Evolutionary conservation across 2,329 filamentous ascomycete species (phyloP).

Genomic region (Monosporascus sp.): DNA sequence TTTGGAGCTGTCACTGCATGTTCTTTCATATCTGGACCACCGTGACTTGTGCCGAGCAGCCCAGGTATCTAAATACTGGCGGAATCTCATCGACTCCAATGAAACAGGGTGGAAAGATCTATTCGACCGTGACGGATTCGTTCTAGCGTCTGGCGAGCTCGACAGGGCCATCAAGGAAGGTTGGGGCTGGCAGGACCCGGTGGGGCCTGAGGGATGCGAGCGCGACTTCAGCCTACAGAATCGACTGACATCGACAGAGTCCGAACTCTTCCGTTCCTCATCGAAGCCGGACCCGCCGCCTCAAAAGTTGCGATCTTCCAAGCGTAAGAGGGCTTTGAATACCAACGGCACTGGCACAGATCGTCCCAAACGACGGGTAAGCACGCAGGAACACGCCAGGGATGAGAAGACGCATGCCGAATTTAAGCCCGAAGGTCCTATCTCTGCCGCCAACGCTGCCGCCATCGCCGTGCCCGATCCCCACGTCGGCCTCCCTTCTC

Average conservation of each 20-base stretch:
- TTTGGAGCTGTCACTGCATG: constrained; percentile 78
- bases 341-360: constrained; percentile 40
- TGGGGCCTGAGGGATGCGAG: constrained; percentile 69
- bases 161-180: constrained; percentile 82
- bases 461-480: constrained; percentile 76
- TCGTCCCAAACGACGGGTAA: constrained; percentile 48
- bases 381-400: constrained; percentile 39
- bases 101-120: constrained; percentile 95
- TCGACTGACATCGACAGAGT: constrained; percentile 47
- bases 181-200: constrained; percentile 95
- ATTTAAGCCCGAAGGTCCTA: constrained; percentile 70
- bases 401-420: constrained; percentile 36
- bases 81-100: constrained; percentile 82
- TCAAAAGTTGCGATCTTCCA: constrained; percentile 43
- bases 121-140: constrained; percentile 78
- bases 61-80: constrained; percentile 92
- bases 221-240: constrained; percentile 64
- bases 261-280: constrained; percentile 38
- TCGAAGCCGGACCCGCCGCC: constrained; percentile 36
- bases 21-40: constrained; percentile 80
- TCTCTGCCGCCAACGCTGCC: constrained; percentile 82
- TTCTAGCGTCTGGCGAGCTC: constrained; percentile 73
- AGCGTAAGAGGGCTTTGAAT: constrained; percentile 50
- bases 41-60: constrained; percentile 84
- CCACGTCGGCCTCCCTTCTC: constrained; percentile 67